phyloP scores from a whole-genome alignment of 805 yeast species.

The Tetrapisispora namnaoensis region DNA sequence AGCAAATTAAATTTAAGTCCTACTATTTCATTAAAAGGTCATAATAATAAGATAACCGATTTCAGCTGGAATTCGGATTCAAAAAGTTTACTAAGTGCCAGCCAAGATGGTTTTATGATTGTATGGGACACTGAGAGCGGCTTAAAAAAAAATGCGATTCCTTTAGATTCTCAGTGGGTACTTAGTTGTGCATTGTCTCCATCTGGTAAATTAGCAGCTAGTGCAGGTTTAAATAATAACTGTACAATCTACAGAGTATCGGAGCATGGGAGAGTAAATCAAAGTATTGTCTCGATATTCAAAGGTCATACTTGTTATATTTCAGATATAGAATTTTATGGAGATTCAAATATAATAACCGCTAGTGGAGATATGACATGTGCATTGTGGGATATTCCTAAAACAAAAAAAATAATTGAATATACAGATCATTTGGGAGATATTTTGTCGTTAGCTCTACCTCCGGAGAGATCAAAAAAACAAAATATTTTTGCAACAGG shows the following conservation, averaged over 20 bases:
- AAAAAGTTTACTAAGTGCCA: constrained; percentile 53
- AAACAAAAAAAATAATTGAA: constrained; percentile 43
- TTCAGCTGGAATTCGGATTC: constrained; percentile 61
- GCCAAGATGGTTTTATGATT: constrained; percentile 80
- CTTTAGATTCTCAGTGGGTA: constrained; percentile 71
- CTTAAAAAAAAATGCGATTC: constrained; percentile 57
- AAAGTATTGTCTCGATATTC: constrained; percentile 42
- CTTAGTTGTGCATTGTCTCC: constrained; percentile 67
- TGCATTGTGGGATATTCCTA: constrained; percentile 67
- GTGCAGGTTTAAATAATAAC: constrained; percentile 75
- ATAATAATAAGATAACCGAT: constrained; percentile 61
- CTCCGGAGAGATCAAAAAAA: constrained; percentile 15
- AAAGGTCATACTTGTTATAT: constrained; percentile 81
- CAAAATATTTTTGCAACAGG: constrained; percentile 44
- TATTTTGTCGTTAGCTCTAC: constrained; percentile 41
- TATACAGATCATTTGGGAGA: constrained; percentile 66
- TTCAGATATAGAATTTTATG: constrained; percentile 61
- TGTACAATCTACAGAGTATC: constrained; percentile 57
- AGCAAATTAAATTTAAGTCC: constrained; percentile 28
- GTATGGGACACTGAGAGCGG: constrained; percentile 77
- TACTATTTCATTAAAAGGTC: constrained; percentile 37
- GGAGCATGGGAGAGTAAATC: constrained; percentile 29
- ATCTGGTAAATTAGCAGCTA: constrained; percentile 54
- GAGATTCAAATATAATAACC: constrained; percentile 48
- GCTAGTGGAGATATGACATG: constrained; percentile 79